phyloP scores from a whole-genome alignment of 2,329 filamentous ascomycete species.

The Pleomassaria siparia region DNA sequence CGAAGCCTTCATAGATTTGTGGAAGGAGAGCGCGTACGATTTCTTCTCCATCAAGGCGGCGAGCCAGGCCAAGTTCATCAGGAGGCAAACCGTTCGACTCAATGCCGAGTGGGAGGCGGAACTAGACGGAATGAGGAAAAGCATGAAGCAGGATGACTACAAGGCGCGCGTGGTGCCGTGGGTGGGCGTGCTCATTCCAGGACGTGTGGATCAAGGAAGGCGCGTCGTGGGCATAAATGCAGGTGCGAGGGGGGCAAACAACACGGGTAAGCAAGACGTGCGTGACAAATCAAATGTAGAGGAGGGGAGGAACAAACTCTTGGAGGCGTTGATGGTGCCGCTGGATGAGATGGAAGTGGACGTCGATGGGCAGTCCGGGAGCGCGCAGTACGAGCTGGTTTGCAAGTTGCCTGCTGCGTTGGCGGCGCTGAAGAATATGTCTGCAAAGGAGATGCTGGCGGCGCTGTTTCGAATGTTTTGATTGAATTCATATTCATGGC shows the following conservation, averaged over 20 bases:
- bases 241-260: background rate
- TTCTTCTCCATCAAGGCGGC: conserved; percentile 10
- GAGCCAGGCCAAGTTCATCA: conserved; percentile 18
- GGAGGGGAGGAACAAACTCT: background rate
- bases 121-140: conserved; percentile 3
- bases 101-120: conserved; percentile 13
- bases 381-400: conserved; percentile 7
- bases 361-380: background rate
- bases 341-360: background rate
- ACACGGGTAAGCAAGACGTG: too few relatives aligned
- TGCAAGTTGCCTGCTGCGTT: conserved; percentile 14
- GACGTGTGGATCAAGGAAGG: background rate
- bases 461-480: conserved; percentile 14
- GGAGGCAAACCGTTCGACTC: conserved; percentile 14
- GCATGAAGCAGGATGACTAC: conserved; percentile 9
- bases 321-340: conserved; percentile 5
- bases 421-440: conserved; percentile 8
- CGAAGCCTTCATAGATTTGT: conserved; percentile 19
- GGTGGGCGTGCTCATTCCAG: conserved; percentile 18
- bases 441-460: conserved; percentile 12
- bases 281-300: too few relatives aligned
- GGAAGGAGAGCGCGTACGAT: conserved; percentile 14
- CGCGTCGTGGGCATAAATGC: background rate
- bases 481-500: background rate
- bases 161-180: conserved; percentile 15